phyloP scores from a whole-genome alignment of 169 alveolate genomes.

The Cytauxzoon felis region DNA sequence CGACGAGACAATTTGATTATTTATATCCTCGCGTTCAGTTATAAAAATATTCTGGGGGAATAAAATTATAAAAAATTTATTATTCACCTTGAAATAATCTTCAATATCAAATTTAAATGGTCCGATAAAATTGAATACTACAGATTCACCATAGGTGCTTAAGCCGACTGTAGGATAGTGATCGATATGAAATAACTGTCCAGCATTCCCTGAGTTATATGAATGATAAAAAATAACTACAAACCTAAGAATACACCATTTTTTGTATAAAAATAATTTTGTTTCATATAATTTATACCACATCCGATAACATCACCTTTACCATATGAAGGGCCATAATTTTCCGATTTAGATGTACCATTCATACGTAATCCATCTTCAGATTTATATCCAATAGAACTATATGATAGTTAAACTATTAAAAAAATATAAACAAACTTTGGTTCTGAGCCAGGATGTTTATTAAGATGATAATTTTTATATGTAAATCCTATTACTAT shows the following conservation, averaged over 20 bases:
- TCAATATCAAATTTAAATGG: conserved; percentile 64
- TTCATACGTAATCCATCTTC: conserved; percentile 72
- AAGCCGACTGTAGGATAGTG: conserved; percentile 63
- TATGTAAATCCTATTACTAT: conserved; percentile 76
- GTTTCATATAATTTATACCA: conserved; percentile 71
- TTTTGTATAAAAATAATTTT: conserved; percentile 71
- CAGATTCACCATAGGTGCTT: conserved; percentile 33
- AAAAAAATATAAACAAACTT: conserved; percentile 5
- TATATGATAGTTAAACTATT: neutral
- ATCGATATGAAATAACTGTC: conserved; percentile 39
- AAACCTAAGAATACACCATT: conserved; percentile 74
- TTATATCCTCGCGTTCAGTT: conserved; percentile 23
- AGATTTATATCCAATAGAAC: conserved; percentile 75
- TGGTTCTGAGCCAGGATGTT: conserved; percentile 74
- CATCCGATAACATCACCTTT: conserved; percentile 77
- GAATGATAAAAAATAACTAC: neutral
- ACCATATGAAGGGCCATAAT: conserved; percentile 69
- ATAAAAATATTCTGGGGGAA: conserved; percentile 19
- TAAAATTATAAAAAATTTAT: neutral
- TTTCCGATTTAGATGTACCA: conserved; percentile 55
- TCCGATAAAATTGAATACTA: conserved; percentile 61
- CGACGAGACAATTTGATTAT: neutral
- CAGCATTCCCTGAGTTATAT: conserved; percentile 31
- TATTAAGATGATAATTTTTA: conserved; percentile 59
- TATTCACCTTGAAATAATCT: conserved; percentile 21